A percentile compares a stretch with the other conserved stretches of the same genome.
These are phyloP conservation scores for Rhytidiadelphus loreus DNA, from an alignment of 225 moss, liverwort and hornwort species.

Conservation along the genomic window DNA sequence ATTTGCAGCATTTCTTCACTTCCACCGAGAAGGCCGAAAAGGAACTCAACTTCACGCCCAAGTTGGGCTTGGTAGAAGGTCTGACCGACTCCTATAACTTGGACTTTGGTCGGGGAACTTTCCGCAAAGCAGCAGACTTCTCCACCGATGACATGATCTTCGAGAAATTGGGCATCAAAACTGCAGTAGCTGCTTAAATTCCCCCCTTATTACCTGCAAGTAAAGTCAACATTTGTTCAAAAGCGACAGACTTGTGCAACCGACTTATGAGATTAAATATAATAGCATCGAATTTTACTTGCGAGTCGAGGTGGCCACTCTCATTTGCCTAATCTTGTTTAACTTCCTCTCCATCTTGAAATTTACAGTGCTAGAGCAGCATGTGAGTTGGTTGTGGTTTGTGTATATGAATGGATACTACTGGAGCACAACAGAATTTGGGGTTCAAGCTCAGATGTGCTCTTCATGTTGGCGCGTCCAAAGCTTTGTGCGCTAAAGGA, in stretches of 20 bases:
- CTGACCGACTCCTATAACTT: constrained; percentile 70
- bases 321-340: not conserved
- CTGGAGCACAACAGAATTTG: not conserved
- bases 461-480: not conserved
- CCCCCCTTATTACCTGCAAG: not conserved
- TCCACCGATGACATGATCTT: constrained; percentile 88
- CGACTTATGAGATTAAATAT: not conserved
- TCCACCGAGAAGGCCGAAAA: constrained; percentile 68
- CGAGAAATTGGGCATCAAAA: constrained; percentile 78
- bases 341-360: not conserved
- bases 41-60: constrained; percentile 57
- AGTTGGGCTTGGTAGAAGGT: constrained; percentile 77
- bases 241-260: not conserved
- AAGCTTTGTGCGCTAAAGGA: not conserved
- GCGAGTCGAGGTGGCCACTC: not conserved
- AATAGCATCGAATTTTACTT: not conserved
- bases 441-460: not conserved
- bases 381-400: not conserved
- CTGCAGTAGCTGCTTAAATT: constrained; percentile 52
- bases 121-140: constrained; percentile 88
- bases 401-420: not conserved
- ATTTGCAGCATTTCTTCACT: constrained; percentile 86
- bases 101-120: constrained; percentile 87
- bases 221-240: not conserved
- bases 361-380: not conserved